Base-by-base conservation (phyloP, 2,329 filamentous ascomycete species). In the Fusarium sp. region DNA sequence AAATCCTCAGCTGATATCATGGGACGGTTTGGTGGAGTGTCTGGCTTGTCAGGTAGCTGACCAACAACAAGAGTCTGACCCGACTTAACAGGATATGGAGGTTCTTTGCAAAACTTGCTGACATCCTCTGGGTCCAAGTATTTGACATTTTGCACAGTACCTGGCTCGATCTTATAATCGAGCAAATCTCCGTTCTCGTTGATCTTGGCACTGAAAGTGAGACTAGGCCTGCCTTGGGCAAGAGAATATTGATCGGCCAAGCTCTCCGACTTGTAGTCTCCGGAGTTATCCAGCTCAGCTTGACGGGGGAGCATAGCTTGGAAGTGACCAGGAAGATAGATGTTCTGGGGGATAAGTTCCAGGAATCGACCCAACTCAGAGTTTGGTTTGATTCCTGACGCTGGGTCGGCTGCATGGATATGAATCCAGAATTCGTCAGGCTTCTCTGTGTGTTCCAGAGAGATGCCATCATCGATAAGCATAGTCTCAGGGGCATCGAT, bases 401-500 rank as follows among this genome's bases (percentile, higher is more conserved):
- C 91, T 11, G 92, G 92, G 75, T 96, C 93, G 16, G 93, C 93
- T 44, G 92, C 87, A 77, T 96, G 93, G 32, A 94, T 81, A 75
- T 94, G 92, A 30, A 95, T 83, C 93, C 93, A 96, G 74, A 88
- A 89, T 70, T 91, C 84, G 53, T 84, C 77, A 22, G 84, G 66
- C 20, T 79, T 81, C 6, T 83, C 79, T 2, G 90, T 86, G 47
- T 80, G 78, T 75, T 94, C 90, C 10, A 96, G 76, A 1, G 92
- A 95, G 11, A 97, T 81, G 2, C 90, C 93, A 76, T 97, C 93
- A 72, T 97, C 93, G 62, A 96, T 91, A 72, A 95, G 89, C 29
- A 86, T 82, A 0, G 93, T 91, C 38, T 80, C 81, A 22, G 85
- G 83, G 29, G 87, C 85, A 75, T 97, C 93, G 64, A 97, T 92